Evolutionary conservation across 2,329 filamentous ascomycete species (phyloP).

Genomic region (Chaetomiaceae sp.): DNA sequence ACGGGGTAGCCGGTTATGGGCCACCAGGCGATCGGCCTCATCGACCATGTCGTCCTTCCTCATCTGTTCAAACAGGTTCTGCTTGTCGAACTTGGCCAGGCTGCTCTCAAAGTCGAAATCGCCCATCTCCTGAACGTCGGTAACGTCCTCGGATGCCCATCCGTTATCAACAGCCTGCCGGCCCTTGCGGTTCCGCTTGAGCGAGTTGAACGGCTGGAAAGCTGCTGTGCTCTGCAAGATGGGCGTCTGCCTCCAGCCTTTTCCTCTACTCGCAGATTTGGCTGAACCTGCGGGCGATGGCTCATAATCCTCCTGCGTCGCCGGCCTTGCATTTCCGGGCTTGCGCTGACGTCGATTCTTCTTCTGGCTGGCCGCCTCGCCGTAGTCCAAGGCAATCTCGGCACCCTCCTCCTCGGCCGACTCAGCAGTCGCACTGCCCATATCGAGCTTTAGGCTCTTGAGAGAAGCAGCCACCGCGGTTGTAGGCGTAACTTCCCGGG

Average conservation of each 20-base stretch:
- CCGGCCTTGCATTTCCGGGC: constrained; percentile 30
- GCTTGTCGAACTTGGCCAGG: constrained; percentile 92
- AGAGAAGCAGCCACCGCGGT: constrained; percentile 22
- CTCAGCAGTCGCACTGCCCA: constrained; percentile 1
- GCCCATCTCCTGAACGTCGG: constrained; percentile 85
- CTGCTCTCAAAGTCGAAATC: constrained; percentile 93
- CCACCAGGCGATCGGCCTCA: constrained; percentile 86
- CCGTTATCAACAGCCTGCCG: constrained; percentile 60
- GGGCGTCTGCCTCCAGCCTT: constrained; percentile 57
- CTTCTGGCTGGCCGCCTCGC: constrained; percentile 26
- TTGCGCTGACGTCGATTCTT: constrained; percentile 33
- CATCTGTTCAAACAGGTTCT: constrained; percentile 86
- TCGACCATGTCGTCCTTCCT: constrained; percentile 81
- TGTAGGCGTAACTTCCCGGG: constrained; percentile 22
- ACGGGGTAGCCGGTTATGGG: constrained; percentile 68
- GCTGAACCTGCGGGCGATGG: constrained; percentile 20
- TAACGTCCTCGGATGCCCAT: constrained; percentile 95
- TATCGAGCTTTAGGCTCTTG: constrained; percentile 26
- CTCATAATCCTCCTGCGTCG: constrained; percentile 28
- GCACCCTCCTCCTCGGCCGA: constrained; percentile 21
- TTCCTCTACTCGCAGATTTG: constrained; percentile 37
- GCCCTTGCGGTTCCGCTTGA: constrained; percentile 53
- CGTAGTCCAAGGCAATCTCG: constrained; percentile 23
- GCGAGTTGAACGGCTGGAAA: constrained; percentile 58
- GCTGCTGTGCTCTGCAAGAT: constrained; percentile 57